phyloP scores from a whole-genome alignment of 2,329 filamentous ascomycete species.

The Diaporthe sp. region DNA sequence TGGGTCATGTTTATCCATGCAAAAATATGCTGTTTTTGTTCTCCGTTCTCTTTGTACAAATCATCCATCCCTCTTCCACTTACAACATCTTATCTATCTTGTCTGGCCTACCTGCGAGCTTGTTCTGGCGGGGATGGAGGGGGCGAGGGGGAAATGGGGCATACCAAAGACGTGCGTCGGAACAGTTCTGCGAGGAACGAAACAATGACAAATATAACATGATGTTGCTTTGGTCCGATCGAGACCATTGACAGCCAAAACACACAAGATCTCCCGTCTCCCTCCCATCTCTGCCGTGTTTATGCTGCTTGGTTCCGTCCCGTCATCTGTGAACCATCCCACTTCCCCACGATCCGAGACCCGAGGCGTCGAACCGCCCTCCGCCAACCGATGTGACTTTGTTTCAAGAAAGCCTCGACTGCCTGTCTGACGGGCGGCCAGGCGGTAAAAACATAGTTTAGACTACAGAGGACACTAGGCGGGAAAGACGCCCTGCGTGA shows the following conservation, averaged over 20 bases:
- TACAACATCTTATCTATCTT: background rate
- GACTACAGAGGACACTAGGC: slow-evolving; percentile 22
- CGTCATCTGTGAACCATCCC: slow-evolving; percentile 3
- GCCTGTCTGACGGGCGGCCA: background rate
- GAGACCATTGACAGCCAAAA: slow-evolving; percentile 27
- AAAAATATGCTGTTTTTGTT: background rate
- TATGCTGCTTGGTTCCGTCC: background rate
- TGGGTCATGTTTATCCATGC: slow-evolving; percentile 9
- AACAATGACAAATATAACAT: slow-evolving; percentile 17
- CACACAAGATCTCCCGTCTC: background rate
- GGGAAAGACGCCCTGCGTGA: slow-evolving; percentile 4
- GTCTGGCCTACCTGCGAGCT: slow-evolving; percentile 7
- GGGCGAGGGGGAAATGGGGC: background rate
- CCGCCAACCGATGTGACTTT: slow-evolving; percentile 11
- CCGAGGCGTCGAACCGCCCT: background rate
- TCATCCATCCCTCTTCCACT: background rate
- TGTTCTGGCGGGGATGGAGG: background rate
- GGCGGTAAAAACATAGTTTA: slow-evolving; percentile 9
- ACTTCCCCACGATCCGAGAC: slow-evolving; percentile 9
- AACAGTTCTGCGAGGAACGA: slow-evolving; percentile 24
- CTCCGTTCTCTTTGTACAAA: slow-evolving; percentile 20
- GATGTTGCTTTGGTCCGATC: slow-evolving; percentile 28
- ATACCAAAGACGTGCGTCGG: slow-evolving; percentile 16
- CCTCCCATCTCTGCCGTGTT: slow-evolving; percentile 13
- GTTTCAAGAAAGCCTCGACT: slow-evolving; percentile 10